phyloP scores from a whole-genome alignment of 768 basidiomycete species.

The Termitomyces heimii region DNA sequence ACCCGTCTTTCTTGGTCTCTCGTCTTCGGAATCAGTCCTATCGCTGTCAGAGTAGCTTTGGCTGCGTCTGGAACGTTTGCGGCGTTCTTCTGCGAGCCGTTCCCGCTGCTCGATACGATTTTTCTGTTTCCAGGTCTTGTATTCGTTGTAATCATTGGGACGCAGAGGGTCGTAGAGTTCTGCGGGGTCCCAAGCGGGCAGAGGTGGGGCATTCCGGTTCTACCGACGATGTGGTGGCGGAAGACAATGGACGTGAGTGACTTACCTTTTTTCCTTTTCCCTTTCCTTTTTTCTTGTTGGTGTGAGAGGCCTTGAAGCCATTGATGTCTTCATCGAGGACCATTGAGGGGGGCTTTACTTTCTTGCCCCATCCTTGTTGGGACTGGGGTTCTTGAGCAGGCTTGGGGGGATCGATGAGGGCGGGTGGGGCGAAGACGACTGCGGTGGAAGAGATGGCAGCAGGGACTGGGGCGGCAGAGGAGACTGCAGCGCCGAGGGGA shows the following conservation, averaged over 20 bases:
- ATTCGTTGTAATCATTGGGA: conserved; percentile 88
- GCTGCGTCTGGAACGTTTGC: conserved; percentile 50
- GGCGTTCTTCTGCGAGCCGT: conserved; percentile 51
- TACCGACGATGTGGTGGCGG: conserved; percentile 19
- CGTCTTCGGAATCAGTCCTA: conserved; percentile 57
- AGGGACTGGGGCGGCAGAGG: conserved; percentile 21
- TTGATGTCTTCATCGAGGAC: conserved; percentile 86
- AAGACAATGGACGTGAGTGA: not conserved
- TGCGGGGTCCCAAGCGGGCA: conserved; percentile 67
- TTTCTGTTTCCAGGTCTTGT: conserved; percentile 73
- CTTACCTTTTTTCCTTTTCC: conserved; percentile 58
- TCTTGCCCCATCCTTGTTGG: conserved; percentile 78
- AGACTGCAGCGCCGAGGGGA: conserved; percentile 58
- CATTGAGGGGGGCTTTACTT: conserved; percentile 89
- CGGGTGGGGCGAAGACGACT: conserved; percentile 66
- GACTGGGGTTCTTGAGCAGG: conserved; percentile 28
- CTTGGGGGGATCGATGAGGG: conserved; percentile 37
- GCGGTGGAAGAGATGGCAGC: conserved; percentile 38
- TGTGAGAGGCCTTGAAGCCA: conserved; percentile 61
- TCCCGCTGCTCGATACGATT: conserved; percentile 73
- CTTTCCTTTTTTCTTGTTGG: conserved; percentile 53
- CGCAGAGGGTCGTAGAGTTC: conserved; percentile 78
- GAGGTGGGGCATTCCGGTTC: conserved; percentile 54
- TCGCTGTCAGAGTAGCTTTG: conserved; percentile 66
- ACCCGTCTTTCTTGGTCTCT: conserved; percentile 68